Base-by-base conservation (phyloP, 495 filamentous ascomycete genomes). In the Aspergillus cristatus region DNA sequence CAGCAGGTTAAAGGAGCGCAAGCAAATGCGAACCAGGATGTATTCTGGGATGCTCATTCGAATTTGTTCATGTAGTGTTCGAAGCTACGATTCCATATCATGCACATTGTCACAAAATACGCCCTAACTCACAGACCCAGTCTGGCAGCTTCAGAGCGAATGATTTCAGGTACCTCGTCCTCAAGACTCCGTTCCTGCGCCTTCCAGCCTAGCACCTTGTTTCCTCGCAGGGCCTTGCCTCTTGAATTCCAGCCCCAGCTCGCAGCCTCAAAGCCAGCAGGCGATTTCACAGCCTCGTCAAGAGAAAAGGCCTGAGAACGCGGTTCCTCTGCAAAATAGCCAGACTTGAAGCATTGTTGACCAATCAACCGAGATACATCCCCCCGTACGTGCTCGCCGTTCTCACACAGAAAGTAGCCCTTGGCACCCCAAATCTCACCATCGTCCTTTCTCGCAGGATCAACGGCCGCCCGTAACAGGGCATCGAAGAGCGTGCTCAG, bases 331-430 rank as follows among this genome's bases (percentile, higher is more conserved):
- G 75, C 58, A 14, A 86, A 57, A 32, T 76, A 73, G 0, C 79
- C 77, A 51, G 75, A 68, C 46, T 75, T 70, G 12, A 69, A 54
- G 5, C 77, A 78, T 49, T 68, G 67, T 18, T 72, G 56, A 2
- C 73, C 81, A 35, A 88, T 63, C 25, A 54, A 45, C 38, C 60
- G 57, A 2, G 78, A 58, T 14, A 87, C 41, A 3, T 84, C 70
- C 11, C 74, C 76, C 82, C 81, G 89, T 30, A 60, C 56, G 50
- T 82, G 76, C 48, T 78, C 63, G 5, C 77, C 82, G 44, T 78
- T 79, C 58, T 84, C 78, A 17, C 70, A 63, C 39, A 86, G 74
- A 57, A 79, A 88, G 58, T 90, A 88, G 11, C 71, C 82, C 35
- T 78, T 63, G 1, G 57, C 51, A 1, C 78, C 81, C 20, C 20